Evolutionary conservation across 1,139 yeast genomes (phyloP).

Genomic region (Meyerozyma guilliermondii): DNA sequence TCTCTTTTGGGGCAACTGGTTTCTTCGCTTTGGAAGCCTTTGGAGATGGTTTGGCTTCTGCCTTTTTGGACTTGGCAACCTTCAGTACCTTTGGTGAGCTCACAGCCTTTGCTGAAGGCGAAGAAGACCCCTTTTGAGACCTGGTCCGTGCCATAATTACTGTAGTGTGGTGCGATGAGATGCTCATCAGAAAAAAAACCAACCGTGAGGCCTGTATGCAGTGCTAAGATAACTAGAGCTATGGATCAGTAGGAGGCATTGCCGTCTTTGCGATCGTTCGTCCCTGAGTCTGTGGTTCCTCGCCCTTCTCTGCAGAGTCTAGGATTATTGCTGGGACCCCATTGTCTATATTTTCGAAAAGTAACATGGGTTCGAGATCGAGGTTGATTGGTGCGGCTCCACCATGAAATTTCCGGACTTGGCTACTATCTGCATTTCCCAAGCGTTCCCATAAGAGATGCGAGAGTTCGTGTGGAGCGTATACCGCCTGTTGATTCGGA

Average conservation of each 20-base stretch:
- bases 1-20: slow-evolving; percentile 12
- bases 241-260: slow-evolving; percentile 13
- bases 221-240: not conserved
- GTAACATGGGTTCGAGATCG: slow-evolving; percentile 26
- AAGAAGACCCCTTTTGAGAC: slow-evolving; percentile 7
- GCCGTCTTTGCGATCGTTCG: slow-evolving; percentile 16
- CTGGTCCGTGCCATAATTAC: slow-evolving; percentile 16
- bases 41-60: slow-evolving; percentile 39
- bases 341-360: slow-evolving; percentile 30
- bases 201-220: not conserved
- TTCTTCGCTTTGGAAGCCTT: slow-evolving; percentile 45
- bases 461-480: slow-evolving; percentile 37
- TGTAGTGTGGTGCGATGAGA: slow-evolving; percentile 4
- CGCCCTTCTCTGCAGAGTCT: slow-evolving; percentile 9
- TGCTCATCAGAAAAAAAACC: slow-evolving; percentile 4
- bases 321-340: slow-evolving; percentile 14
- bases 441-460: slow-evolving; percentile 43
- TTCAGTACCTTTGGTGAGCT: slow-evolving; percentile 12
- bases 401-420: slow-evolving; percentile 27
- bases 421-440: slow-evolving; percentile 34
- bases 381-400: slow-evolving; percentile 11
- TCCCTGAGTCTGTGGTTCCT: slow-evolving; percentile 2
- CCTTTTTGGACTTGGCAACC: slow-evolving; percentile 12
- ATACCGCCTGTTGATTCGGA: slow-evolving; percentile 32
- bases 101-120: slow-evolving; percentile 2